phyloP scores from a whole-genome alignment of 73 alveolate species.

The Tetrahymena thermophila region DNA sequence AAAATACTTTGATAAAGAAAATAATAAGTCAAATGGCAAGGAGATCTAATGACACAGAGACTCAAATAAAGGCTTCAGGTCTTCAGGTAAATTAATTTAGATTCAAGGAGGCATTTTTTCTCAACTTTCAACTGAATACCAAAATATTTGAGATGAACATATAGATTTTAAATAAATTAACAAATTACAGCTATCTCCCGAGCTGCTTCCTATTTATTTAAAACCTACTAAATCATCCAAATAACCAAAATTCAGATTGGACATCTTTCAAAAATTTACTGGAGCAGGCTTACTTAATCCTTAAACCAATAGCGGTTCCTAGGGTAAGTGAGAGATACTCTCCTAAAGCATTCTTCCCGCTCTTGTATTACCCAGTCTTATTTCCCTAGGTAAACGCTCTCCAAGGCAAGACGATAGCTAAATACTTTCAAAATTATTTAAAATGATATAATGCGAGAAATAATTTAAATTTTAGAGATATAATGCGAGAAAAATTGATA shows the following conservation, averaged over 20 bases:
- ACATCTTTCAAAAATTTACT: neutral
- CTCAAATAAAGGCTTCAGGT: neutral
- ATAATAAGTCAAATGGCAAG: neutral
- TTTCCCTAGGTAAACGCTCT: neutral
- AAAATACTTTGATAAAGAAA: neutral
- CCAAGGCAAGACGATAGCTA: neutral
- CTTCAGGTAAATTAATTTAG: neutral
- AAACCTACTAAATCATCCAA: neutral
- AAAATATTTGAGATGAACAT: neutral
- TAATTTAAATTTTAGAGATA: neutral
- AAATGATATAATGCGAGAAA: neutral
- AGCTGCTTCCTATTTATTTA: neutral
- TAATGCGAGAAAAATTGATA: neutral
- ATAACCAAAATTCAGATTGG: neutral
- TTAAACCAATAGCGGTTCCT: neutral
- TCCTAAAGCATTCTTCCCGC: constrained; percentile 1
- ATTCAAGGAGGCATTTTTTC: neutral
- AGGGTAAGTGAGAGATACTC: constrained; percentile 2
- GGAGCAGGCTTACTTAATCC: constrained; percentile 1
- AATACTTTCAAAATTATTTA: neutral
- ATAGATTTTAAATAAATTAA: neutral
- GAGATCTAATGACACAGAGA: neutral
- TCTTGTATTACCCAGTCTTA: neutral
- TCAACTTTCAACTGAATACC: neutral
- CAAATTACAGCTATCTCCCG: neutral